phyloP scores from a whole-genome alignment of 2,329 filamentous ascomycete genomes.

The Mariannaea elegans region DNA sequence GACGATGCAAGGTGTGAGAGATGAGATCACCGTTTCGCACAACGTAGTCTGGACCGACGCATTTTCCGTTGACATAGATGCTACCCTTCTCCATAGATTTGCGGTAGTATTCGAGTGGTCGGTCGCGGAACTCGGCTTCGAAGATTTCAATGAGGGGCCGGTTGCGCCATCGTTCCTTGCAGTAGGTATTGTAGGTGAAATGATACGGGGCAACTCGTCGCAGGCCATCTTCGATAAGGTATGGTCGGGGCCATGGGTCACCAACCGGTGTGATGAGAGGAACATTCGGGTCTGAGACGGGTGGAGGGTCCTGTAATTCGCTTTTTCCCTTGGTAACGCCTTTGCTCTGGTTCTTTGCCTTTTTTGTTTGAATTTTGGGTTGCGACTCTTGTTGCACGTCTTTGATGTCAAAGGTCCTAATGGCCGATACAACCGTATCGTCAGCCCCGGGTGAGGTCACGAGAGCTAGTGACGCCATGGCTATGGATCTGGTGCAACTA shows the following conservation, averaged over 20 bases:
- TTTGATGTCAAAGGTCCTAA: slow-evolving; percentile 30
- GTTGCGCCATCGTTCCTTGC: slow-evolving; percentile 92
- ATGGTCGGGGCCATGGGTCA: slow-evolving; percentile 68
- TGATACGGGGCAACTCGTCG: slow-evolving; percentile 87
- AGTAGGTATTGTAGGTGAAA: slow-evolving; percentile 93
- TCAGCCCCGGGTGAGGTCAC: slow-evolving; percentile 24
- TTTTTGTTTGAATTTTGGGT: slow-evolving; percentile 17
- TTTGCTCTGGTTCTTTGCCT: neutral
- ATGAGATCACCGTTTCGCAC: slow-evolving; percentile 91
- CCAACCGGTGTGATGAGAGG: slow-evolving; percentile 46
- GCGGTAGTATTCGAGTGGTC: slow-evolving; percentile 86
- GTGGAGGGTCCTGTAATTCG: slow-evolving; percentile 26
- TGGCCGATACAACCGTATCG: slow-evolving; percentile 24
- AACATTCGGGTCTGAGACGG: slow-evolving; percentile 31
- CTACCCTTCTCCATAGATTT: slow-evolving; percentile 81
- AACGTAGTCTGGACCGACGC: slow-evolving; percentile 71
- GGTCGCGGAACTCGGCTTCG: slow-evolving; percentile 88
- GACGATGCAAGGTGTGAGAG: slow-evolving; percentile 91
- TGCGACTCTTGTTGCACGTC: slow-evolving; percentile 23
- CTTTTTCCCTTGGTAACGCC: slow-evolving; percentile 25
- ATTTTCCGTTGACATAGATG: slow-evolving; percentile 82
- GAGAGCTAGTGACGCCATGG: slow-evolving; percentile 31
- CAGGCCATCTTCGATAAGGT: slow-evolving; percentile 84
- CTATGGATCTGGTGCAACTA: slow-evolving; percentile 21
- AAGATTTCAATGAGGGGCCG: slow-evolving; percentile 87